Evolutionary conservation across 768 basidiomycete genomes (phyloP).

Genomic region (Suillus cothurnatus): DNA sequence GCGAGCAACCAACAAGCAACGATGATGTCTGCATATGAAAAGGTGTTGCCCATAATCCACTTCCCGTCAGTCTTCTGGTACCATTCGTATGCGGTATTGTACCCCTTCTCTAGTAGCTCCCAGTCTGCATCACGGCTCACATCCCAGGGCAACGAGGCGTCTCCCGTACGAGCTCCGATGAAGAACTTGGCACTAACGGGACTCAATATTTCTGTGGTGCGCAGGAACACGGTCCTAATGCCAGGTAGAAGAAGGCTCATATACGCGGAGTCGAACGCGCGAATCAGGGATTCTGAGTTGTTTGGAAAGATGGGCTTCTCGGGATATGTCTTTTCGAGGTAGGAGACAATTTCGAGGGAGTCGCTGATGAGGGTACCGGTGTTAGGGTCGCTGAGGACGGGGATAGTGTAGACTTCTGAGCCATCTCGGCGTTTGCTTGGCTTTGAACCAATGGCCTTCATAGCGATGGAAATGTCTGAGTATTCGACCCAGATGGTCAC

Average conservation of each 20-base stretch:
- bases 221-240: slow-evolving; percentile 22
- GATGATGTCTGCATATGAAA: slow-evolving; percentile 35
- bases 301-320: slow-evolving; percentile 32
- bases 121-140: slow-evolving; percentile 34
- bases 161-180: slow-evolving; percentile 33
- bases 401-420: slow-evolving; percentile 30
- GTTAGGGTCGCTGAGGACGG: slow-evolving; percentile 36
- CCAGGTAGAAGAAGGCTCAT: not conserved
- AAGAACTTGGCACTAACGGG: slow-evolving; percentile 41
- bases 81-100: slow-evolving; percentile 17
- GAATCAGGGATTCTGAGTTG: slow-evolving; percentile 24
- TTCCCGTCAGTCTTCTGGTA: slow-evolving; percentile 27
- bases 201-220: slow-evolving; percentile 32
- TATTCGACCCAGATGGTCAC: slow-evolving; percentile 38
- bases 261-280: slow-evolving; percentile 18
- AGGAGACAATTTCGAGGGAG: slow-evolving; percentile 35
- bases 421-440: slow-evolving; percentile 23
- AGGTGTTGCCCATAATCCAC: slow-evolving; percentile 33
- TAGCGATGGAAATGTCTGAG: slow-evolving; percentile 30
- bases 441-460: slow-evolving; percentile 29
- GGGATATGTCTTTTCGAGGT: slow-evolving; percentile 39
- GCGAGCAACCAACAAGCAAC: slow-evolving; percentile 18
- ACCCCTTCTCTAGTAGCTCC: slow-evolving; percentile 21
- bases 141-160: slow-evolving; percentile 39
- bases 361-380: slow-evolving; percentile 31